These are phyloP conservation scores for Cyclanthera cordifolia DNA, from an alignment of 306 rosid genomes.

Conservation along the genomic window DNA sequence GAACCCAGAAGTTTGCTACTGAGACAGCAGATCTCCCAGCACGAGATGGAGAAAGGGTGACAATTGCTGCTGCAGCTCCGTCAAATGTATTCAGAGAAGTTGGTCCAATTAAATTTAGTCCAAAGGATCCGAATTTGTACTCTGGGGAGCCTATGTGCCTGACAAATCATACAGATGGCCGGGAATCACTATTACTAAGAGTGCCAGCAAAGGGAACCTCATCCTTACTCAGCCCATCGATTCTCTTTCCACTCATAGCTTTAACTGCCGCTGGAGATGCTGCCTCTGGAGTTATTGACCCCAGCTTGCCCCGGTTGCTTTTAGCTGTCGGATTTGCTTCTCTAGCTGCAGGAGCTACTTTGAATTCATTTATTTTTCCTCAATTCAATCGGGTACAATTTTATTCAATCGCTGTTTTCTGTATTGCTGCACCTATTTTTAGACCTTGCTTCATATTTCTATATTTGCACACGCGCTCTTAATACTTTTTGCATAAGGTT, in stretches of 20 bases:
- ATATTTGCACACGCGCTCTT: neutral
- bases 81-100: constrained; percentile 53
- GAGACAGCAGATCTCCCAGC: constrained; percentile 93
- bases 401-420: neutral
- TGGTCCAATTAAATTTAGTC: constrained; percentile 78
- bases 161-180: constrained; percentile 86
- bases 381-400: constrained; percentile 53
- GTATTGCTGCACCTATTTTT: neutral
- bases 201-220: constrained; percentile 59
- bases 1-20: constrained; percentile 88
- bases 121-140: constrained; percentile 60
- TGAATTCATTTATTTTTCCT: constrained; percentile 57
- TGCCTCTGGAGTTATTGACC: constrained; percentile 77
- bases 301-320: constrained; percentile 66
- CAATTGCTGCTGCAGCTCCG: constrained; percentile 86
- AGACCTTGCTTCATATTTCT: neutral
- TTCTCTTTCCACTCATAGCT: constrained; percentile 39
- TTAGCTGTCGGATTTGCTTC: constrained; percentile 63
- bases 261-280: constrained; percentile 50
- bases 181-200: constrained; percentile 73
- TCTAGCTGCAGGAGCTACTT: constrained; percentile 64
- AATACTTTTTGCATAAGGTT: neutral
- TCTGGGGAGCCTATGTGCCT: constrained; percentile 85
- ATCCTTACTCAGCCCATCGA: constrained; percentile 51
- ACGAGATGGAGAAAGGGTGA: constrained; percentile 83